These are phyloP conservation scores for Phanerochaete sordida DNA, from an alignment of 768 basidiomycete genomes.

Conservation along the genomic window DNA sequence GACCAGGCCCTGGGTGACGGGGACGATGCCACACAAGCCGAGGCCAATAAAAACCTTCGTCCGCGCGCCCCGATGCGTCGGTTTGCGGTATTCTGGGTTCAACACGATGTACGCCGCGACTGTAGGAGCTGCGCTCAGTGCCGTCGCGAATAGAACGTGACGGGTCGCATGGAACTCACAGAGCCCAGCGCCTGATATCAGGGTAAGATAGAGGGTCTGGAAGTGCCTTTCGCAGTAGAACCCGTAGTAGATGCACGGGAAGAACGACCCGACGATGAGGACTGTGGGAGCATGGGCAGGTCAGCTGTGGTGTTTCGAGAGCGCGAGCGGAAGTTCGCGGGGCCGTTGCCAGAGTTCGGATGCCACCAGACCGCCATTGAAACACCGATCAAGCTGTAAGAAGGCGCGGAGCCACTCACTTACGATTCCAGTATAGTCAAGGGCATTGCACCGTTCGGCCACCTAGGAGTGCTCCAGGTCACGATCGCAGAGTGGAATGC, in stretches of 20 bases:
- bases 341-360: background rate
- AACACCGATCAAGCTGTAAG: background rate
- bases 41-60: slow-evolving; percentile 78
- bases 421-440: slow-evolving; percentile 82
- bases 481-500: slow-evolving; percentile 2
- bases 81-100: slow-evolving; percentile 72
- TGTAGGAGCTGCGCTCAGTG: slow-evolving; percentile 20
- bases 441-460: slow-evolving; percentile 52
- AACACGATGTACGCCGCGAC: slow-evolving; percentile 75
- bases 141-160: slow-evolving; percentile 11
- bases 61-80: slow-evolving; percentile 71
- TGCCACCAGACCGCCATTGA: background rate
- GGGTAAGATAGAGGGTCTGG: slow-evolving; percentile 51
- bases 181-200: slow-evolving; percentile 49
- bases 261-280: slow-evolving; percentile 75
- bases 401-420: slow-evolving; percentile 30
- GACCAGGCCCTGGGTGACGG: slow-evolving; percentile 60
- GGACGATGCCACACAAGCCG: slow-evolving; percentile 66
- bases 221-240: slow-evolving; percentile 63
- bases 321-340: background rate
- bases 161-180: slow-evolving; percentile 42
- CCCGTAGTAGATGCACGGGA: slow-evolving; percentile 73
- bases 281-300: slow-evolving; percentile 26
- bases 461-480: slow-evolving; percentile 37
- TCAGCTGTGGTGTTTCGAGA: slow-evolving; percentile 2